A percentile compares a stretch with the other conserved stretches of the same genome.
These are phyloP conservation scores for Tephrocybe rancida DNA, from an alignment of 768 basidiomycete species.

Conservation along the genomic window DNA sequence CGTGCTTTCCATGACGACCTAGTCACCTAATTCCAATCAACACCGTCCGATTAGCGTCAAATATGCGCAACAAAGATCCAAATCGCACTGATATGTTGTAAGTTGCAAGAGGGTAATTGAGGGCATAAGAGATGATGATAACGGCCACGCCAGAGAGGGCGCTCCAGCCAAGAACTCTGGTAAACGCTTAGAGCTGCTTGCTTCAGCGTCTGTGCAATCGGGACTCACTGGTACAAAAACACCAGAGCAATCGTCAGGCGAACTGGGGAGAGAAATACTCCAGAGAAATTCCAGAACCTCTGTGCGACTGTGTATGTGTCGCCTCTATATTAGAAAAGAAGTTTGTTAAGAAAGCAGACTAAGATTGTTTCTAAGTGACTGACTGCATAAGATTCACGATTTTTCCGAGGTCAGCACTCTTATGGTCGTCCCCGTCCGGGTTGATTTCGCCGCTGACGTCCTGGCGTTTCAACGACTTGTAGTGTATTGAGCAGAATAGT, in stretches of 20 bases:
- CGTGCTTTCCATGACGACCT: conserved; percentile 61
- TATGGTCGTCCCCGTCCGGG: conserved; percentile 36
- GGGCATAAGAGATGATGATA: conserved; percentile 57
- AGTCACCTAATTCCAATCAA: conserved; percentile 45
- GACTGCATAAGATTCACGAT: conserved; percentile 80
- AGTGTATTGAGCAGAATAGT: conserved; percentile 69
- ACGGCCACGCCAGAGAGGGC: conserved; percentile 72
- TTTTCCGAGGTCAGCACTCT: conserved; percentile 63
- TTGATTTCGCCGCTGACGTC: conserved; percentile 54
- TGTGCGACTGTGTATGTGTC: conserved; percentile 73
- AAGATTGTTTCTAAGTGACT: neutral
- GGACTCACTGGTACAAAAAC: conserved; percentile 70
- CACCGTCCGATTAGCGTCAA: neutral
- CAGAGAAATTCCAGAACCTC: conserved; percentile 74
- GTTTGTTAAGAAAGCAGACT: neutral
- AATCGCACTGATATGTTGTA: conserved; percentile 61
- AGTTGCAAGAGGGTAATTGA: conserved; percentile 71
- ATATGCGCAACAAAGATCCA: neutral
- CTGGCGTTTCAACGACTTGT: conserved; percentile 63
- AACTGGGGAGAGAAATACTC: conserved; percentile 62
- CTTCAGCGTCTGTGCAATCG: neutral
- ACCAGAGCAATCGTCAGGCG: conserved; percentile 65
- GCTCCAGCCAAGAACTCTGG: conserved; percentile 77
- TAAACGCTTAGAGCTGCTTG: neutral
- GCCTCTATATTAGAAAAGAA: conserved; percentile 42